Percentiles rank a stretch among this genome's conserved stretches.
phyloP scores from a whole-genome alignment of 176 grass and related monocot genomes.

The Rhipidocladum racemiflorum region DNA sequence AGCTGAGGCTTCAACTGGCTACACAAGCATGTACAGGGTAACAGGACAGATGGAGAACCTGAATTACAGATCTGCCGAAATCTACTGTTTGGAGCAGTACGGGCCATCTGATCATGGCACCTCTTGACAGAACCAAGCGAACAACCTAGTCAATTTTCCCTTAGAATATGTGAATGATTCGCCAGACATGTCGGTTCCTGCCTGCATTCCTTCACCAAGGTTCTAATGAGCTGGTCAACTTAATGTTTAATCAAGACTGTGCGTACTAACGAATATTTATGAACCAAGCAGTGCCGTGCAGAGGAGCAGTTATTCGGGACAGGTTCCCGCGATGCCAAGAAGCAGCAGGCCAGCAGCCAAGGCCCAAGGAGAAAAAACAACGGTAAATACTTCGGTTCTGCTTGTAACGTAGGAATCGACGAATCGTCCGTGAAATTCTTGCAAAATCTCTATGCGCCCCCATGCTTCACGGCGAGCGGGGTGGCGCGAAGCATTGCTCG shows the following conservation, averaged over 20 bases:
- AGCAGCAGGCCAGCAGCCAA: too few species aligned
- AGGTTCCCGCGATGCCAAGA: not conserved
- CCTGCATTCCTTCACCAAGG: not conserved
- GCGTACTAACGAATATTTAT: too few species aligned
- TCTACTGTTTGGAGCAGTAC: not conserved
- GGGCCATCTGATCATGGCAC: not conserved
- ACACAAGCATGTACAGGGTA: not conserved
- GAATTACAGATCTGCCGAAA: too few species aligned
- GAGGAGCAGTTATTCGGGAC: slow-evolving; percentile 1
- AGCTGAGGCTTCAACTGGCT: not conserved
- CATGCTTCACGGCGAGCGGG: too few species aligned
- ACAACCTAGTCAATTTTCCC: not conserved
- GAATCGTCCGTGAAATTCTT: too few species aligned
- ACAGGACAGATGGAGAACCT: not conserved
- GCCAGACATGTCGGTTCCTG: not conserved
- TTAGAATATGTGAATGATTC: not conserved
- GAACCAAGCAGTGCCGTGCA: not conserved
- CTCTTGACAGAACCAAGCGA: not conserved
- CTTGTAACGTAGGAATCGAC: too few species aligned
- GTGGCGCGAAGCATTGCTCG: too few species aligned
- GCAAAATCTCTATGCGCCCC: too few species aligned
- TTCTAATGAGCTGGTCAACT: not conserved
- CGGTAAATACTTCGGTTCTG: too few species aligned
- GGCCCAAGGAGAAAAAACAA: too few species aligned
- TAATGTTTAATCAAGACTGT: not conserved